Percentiles rank a stretch among this genome's conserved stretches.
phyloP scores from a whole-genome alignment of 164 flowering plant genomes.

The Stephania yunnanensis region DNA sequence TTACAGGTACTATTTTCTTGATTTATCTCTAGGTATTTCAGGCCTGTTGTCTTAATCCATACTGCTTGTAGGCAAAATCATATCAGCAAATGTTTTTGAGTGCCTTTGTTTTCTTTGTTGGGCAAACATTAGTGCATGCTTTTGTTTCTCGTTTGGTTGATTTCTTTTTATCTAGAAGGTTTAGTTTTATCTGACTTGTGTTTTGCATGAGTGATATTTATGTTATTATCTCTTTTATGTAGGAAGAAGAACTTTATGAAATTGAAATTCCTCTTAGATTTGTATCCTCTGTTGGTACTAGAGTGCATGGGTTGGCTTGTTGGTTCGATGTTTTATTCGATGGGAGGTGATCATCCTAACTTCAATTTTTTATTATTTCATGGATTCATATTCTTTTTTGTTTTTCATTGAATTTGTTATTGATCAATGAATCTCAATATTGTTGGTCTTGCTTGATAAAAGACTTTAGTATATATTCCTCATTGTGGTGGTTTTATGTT shows the following conservation, averaged over 20 bases:
- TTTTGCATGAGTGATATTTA: not conserved
- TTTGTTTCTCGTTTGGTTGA: not conserved
- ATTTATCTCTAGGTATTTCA: not conserved
- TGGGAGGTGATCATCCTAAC: slow-evolving; percentile 62
- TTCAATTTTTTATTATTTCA: not conserved
- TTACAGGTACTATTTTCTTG: slow-evolving; percentile 47
- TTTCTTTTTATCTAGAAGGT: not conserved
- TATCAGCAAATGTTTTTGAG: not conserved
- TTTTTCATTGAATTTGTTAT: not conserved
- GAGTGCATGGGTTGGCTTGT: slow-evolving; percentile 95
- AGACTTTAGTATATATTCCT: not conserved
- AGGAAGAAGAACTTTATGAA: slow-evolving; percentile 96
- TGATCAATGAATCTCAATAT: not conserved
- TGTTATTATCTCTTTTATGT: slow-evolving; percentile 11
- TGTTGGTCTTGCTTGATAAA: not conserved
- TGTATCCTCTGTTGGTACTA: slow-evolving; percentile 70
- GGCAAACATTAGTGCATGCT: not conserved
- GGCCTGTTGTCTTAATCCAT: not conserved
- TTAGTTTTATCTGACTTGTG: not conserved
- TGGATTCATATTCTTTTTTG: not conserved
- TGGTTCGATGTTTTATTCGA: slow-evolving; percentile 97
- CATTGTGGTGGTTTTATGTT: not conserved
- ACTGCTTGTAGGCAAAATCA: not conserved
- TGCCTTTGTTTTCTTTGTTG: not conserved
- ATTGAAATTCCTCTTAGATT: slow-evolving; percentile 78